Percentiles rank a stretch among this genome's conserved stretches.
Evolutionary conservation across 2,329 filamentous ascomycete genomes (phyloP).

Genomic region (Cercospora brassicicola): DNA sequence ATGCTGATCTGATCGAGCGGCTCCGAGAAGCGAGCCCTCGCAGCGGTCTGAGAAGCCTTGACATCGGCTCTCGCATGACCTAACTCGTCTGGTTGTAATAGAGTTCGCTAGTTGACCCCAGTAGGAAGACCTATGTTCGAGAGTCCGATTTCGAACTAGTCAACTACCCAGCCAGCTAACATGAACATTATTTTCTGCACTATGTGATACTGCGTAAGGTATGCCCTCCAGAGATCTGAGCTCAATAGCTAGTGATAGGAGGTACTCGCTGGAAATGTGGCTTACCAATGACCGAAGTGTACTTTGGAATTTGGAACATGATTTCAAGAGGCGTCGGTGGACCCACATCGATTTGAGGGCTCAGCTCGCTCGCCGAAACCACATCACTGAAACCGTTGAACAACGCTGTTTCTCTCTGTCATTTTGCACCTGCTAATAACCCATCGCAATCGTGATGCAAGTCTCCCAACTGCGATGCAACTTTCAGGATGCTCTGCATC

Average conservation of each 20-base stretch:
- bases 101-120: background rate
- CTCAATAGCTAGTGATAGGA: too few relatives aligned
- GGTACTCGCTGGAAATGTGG: background rate
- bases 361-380: background rate
- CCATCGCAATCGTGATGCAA: too few relatives aligned
- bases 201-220: too few relatives aligned
- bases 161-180: too few relatives aligned
- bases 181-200: too few relatives aligned
- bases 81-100: background rate
- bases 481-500: too few relatives aligned
- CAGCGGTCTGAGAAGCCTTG: background rate
- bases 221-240: too few relatives aligned
- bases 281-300: background rate
- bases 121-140: background rate
- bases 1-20: background rate
- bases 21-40: background rate
- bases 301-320: background rate
- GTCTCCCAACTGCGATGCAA: too few relatives aligned
- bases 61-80: background rate
- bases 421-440: too few relatives aligned
- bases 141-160: too few relatives aligned
- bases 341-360: background rate
- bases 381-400: background rate
- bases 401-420: background rate
- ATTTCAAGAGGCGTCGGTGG: background rate